Evolutionary conservation across 768 basidiomycete species (phyloP).

Genomic region (Austroboletus festivus): DNA sequence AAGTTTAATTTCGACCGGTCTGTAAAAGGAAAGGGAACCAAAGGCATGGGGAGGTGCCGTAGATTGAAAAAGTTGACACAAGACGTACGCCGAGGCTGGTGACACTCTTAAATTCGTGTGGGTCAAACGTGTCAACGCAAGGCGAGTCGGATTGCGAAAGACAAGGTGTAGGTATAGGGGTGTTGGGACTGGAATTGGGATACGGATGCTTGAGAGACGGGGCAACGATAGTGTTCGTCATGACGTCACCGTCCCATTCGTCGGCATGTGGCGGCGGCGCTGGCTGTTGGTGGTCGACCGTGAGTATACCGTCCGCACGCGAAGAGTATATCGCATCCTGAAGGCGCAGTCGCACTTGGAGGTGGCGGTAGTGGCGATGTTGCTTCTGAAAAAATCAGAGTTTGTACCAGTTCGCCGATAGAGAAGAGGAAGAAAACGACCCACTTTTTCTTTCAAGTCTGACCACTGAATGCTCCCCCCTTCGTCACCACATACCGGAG

Average conservation of each 20-base stretch:
- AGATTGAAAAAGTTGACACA: too few relatives aligned
- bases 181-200: too few relatives aligned
- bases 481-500: neutral
- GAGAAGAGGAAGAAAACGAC: too few relatives aligned
- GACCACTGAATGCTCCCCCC: neutral
- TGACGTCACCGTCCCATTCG: too few relatives aligned
- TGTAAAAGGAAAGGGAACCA: too few relatives aligned
- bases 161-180: neutral
- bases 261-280: too few relatives aligned
- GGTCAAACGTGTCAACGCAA: constrained; percentile 3
- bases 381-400: too few relatives aligned
- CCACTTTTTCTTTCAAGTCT: too few relatives aligned
- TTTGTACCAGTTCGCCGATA: too few relatives aligned
- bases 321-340: neutral
- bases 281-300: too few relatives aligned
- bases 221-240: neutral
- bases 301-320: too few relatives aligned
- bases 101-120: constrained; percentile 3
- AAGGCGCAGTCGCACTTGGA: neutral
- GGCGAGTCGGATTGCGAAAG: neutral
- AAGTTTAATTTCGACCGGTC: neutral
- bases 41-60: too few relatives aligned
- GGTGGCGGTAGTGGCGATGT: neutral
- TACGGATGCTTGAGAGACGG: neutral
- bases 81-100: constrained; percentile 9